Conservation (phyloP, 176 grass and related monocot species). For the Phoenix dactylifera region DNA sequence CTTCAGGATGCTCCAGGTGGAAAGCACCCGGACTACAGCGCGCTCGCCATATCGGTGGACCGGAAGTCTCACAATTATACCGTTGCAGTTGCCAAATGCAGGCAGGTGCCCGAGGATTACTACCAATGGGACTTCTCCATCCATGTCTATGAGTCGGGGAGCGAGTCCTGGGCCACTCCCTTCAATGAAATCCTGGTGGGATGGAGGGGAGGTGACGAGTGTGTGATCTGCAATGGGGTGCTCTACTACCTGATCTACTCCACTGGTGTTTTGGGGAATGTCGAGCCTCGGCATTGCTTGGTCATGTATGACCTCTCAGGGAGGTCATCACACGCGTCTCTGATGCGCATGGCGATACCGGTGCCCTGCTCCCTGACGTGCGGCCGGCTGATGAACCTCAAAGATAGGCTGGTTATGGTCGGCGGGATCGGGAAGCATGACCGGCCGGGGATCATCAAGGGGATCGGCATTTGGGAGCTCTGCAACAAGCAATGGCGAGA, state of each 20-base stretch:
- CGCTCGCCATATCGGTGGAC: conserved; percentile 11
- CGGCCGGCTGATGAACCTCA: conserved; percentile 9
- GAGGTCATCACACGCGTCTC: not conserved
- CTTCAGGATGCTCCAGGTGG: conserved; percentile 2
- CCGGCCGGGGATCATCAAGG: not conserved
- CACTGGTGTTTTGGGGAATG: not conserved
- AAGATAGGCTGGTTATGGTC: conserved; percentile 10
- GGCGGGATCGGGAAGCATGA: conserved; percentile 3
- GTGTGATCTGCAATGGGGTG: conserved; percentile 13
- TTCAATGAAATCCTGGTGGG: not conserved
- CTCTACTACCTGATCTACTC: conserved; percentile 6
- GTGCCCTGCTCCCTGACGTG: conserved; percentile 8
- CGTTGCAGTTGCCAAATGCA: not conserved
- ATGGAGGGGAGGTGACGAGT: conserved; percentile 8
- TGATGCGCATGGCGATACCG: conserved; percentile 5
- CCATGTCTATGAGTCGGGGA: conserved; percentile 6
- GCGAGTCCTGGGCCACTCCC: not conserved
- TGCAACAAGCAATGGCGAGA: not conserved
- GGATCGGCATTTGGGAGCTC: conserved; percentile 17
- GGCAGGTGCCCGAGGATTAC: not conserved
- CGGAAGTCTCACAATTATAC: not conserved
- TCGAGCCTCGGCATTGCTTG: not conserved
- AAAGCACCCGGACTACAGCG: not conserved
- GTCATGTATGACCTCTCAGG: conserved; percentile 3
- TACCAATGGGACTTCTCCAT: not conserved